phyloP scores from a whole-genome alignment of 345 rosid species.

The Euclidium syriacum region DNA sequence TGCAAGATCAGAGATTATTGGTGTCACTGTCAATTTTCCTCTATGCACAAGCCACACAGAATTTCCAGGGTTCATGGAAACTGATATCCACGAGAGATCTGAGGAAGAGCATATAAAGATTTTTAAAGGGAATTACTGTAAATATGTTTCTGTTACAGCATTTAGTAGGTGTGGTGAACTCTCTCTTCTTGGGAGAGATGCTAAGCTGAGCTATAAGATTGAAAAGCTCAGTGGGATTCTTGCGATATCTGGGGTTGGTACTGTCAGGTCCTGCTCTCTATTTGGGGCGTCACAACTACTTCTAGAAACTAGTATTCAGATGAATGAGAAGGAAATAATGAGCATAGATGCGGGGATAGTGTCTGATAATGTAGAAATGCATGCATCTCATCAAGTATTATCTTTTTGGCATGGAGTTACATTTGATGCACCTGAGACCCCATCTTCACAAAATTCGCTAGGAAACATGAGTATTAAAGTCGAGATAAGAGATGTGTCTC shows the following conservation, averaged over 20 bases:
- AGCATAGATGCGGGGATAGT: constrained; percentile 36
- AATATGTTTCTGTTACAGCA: constrained; percentile 43
- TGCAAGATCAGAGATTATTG: constrained; percentile 52
- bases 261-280: constrained; percentile 51
- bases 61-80: constrained; percentile 27
- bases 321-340: constrained; percentile 31
- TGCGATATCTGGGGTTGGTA: constrained; percentile 33
- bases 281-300: constrained; percentile 49
- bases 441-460: constrained; percentile 44
- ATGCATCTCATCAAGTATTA: constrained; percentile 65
- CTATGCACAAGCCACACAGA: constrained; percentile 30
- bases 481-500: constrained; percentile 54
- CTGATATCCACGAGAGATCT: constrained; percentile 28
- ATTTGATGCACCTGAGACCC: constrained; percentile 44
- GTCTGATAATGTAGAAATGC: constrained; percentile 52
- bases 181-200: constrained; percentile 34
- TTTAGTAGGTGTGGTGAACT: constrained; percentile 44
- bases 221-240: constrained; percentile 46
- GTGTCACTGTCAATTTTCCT: constrained; percentile 54
- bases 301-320: constrained; percentile 42
- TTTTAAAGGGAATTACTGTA: constrained; percentile 37
- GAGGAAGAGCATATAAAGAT: constrained; percentile 26
- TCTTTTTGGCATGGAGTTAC: constrained; percentile 57
- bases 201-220: constrained; percentile 44
- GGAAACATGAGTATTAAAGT: constrained; percentile 39